Conservation (phyloP, 257 asterid species). For the Schizonepeta tenuifolia region DNA sequence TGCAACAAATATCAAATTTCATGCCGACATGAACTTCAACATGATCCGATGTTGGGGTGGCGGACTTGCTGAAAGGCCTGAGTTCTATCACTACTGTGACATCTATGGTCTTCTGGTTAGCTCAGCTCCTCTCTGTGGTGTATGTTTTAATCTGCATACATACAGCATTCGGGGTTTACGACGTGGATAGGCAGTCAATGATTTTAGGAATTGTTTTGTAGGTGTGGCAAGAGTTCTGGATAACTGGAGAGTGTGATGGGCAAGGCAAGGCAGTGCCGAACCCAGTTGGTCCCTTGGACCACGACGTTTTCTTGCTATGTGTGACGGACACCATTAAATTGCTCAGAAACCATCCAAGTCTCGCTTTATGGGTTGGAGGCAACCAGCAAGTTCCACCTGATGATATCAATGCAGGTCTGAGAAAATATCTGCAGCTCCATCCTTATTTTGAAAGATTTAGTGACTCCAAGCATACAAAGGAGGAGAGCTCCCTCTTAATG, state of each 20-base stretch:
- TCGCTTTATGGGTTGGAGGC: slow-evolving; percentile 98
- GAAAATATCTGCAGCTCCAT: slow-evolving; percentile 70
- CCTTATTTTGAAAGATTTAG: slow-evolving; percentile 49
- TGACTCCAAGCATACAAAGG: slow-evolving; percentile 21
- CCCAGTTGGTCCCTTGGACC: slow-evolving; percentile 90
- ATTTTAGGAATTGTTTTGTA: slow-evolving; percentile 31
- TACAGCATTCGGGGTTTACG: not conserved
- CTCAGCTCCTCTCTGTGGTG: not conserved
- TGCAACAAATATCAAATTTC: slow-evolving; percentile 81
- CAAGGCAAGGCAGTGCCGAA: slow-evolving; percentile 88
- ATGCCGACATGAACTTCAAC: slow-evolving; percentile 96
- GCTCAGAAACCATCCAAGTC: slow-evolving; percentile 93
- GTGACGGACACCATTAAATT: slow-evolving; percentile 91
- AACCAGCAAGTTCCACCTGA: slow-evolving; percentile 93
- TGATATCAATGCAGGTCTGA: slow-evolving; percentile 74
- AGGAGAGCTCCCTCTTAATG: slow-evolving; percentile 27
- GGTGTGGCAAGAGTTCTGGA: slow-evolving; percentile 99
- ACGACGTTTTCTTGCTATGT: slow-evolving; percentile 83
- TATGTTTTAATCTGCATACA: too few relatives aligned
- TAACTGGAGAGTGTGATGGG: slow-evolving; percentile 91
- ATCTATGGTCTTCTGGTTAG: slow-evolving; percentile 85
- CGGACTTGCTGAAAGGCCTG: slow-evolving; percentile 96
- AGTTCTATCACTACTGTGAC: slow-evolving; percentile 87
- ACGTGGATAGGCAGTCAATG: not conserved
- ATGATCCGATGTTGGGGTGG: slow-evolving; percentile 99